These are phyloP conservation scores for Cordyceps sp. DNA, from an alignment of 2,329 filamentous ascomycete species.

Conservation along the genomic window DNA sequence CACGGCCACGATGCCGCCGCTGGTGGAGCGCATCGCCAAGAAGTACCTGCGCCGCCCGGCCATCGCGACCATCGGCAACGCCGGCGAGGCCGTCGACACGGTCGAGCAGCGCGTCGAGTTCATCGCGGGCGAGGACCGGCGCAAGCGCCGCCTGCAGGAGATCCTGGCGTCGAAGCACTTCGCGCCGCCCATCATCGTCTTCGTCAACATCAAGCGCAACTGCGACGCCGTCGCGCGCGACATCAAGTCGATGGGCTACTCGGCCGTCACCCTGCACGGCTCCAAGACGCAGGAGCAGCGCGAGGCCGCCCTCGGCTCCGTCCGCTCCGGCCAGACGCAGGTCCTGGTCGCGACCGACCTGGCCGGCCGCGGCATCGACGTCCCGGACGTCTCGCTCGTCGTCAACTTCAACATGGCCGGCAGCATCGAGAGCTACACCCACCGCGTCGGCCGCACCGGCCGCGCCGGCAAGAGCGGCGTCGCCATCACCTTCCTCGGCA, in stretches of 20 bases:
- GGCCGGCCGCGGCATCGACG: constrained; percentile 93
- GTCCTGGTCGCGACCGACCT: constrained; percentile 92
- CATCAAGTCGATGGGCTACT: constrained; percentile 88
- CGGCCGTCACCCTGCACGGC: constrained; percentile 78
- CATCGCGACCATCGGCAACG: constrained; percentile 86
- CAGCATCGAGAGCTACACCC: constrained; percentile 88
- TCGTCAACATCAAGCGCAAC: constrained; percentile 99
- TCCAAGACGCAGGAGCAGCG: constrained; percentile 96
- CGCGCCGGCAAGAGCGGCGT: constrained; percentile 95
- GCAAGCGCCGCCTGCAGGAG: constrained; percentile 89
- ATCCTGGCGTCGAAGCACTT: constrained; percentile 72
- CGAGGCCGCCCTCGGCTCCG: constrained; percentile 75
- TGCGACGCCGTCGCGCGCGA: constrained; percentile 90
- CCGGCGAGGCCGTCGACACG: constrained; percentile 90
- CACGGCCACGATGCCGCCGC: constrained; percentile 90
- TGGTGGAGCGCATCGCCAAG: constrained; percentile 88
- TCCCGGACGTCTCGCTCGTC: constrained; percentile 82
- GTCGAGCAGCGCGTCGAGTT: constrained; percentile 96
- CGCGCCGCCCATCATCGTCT: constrained; percentile 85
- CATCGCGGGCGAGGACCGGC: constrained; percentile 76
- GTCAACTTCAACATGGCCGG: constrained; percentile 98
- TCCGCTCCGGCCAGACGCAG: constrained; percentile 65
- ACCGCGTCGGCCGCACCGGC: constrained; percentile 91
- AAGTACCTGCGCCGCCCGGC: constrained; percentile 90
- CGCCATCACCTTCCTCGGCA: constrained; percentile 86